phyloP scores from a whole-genome alignment of 228 moss, liverwort and hornwort species.

The Sphagnum fallax region DNA sequence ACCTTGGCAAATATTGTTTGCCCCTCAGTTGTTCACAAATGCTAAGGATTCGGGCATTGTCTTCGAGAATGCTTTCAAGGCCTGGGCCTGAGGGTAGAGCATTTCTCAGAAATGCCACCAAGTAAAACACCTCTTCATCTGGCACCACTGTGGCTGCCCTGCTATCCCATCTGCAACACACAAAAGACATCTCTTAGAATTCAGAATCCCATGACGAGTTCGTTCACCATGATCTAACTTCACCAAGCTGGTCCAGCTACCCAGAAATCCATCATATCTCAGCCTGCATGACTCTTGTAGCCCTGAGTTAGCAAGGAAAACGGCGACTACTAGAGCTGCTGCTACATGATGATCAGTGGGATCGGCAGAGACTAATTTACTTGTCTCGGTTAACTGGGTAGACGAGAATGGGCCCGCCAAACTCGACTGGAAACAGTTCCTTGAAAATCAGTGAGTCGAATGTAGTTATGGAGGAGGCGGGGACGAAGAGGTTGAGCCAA shows the following conservation, averaged over 20 bases:
- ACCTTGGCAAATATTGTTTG: constrained; percentile 50
- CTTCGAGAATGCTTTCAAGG: constrained; percentile 16
- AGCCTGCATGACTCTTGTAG: too few relatives aligned
- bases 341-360: neutral
- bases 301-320: too few relatives aligned
- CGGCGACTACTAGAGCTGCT: too few relatives aligned
- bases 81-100: constrained; percentile 31
- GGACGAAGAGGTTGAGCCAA: constrained; percentile 79
- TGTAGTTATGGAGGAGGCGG: constrained; percentile 43
- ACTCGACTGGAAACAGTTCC: constrained; percentile 26
- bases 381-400: constrained; percentile 72
- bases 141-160: constrained; percentile 56
- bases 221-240: too few relatives aligned
- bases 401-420: constrained; percentile 69
- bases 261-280: too few relatives aligned
- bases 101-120: constrained; percentile 69
- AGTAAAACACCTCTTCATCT: constrained; percentile 68
- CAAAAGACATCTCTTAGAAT: neutral
- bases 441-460: constrained; percentile 66
- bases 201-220: too few relatives aligned
- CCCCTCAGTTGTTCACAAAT: constrained; percentile 38
- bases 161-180: constrained; percentile 52
- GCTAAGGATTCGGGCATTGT: constrained; percentile 37
- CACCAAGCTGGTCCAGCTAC: too few relatives aligned
- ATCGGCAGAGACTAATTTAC: constrained; percentile 23